A percentile compares a stretch with the other conserved stretches of the same genome.
Conservation (phyloP, 495 filamentous ascomycete genomes). For the Penicillium cinerascens region DNA sequence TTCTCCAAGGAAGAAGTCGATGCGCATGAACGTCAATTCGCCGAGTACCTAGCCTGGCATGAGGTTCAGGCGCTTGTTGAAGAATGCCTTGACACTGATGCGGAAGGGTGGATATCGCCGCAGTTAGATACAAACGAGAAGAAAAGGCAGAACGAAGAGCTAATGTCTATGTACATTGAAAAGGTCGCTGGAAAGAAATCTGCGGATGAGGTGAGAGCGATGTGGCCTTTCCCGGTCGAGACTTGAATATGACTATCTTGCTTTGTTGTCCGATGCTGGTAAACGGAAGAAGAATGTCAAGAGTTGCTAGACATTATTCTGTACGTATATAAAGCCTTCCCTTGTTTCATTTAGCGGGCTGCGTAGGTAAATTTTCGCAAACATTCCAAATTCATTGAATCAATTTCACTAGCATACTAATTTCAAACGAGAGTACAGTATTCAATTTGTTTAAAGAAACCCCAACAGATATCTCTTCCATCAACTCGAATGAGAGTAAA, state of each 20-base stretch:
- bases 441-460: too few relatives aligned
- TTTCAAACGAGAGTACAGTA: too few relatives aligned
- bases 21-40: slow-evolving; percentile 25
- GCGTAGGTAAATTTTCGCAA: too few relatives aligned
- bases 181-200: slow-evolving; percentile 24
- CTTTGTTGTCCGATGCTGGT: too few relatives aligned
- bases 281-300: too few relatives aligned
- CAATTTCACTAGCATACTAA: too few relatives aligned
- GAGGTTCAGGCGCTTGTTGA: slow-evolving; percentile 26
- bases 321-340: too few relatives aligned
- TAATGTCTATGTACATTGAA: slow-evolving; percentile 27
- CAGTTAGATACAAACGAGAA: slow-evolving; percentile 29
- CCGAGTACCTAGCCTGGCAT: slow-evolving; percentile 29
- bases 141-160: slow-evolving; percentile 25
- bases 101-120: slow-evolving; percentile 35
- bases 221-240: slow-evolving; percentile 29
- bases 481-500: too few relatives aligned
- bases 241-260: neutral
- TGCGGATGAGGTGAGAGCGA: slow-evolving; percentile 22
- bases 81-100: slow-evolving; percentile 38
- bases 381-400: too few relatives aligned
- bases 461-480: too few relatives aligned
- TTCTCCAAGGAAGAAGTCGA: slow-evolving; percentile 27
- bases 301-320: too few relatives aligned
- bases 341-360: too few relatives aligned